phyloP scores from a whole-genome alignment of 805 yeast genomes.

The Suhomyces xylopsoci region DNA sequence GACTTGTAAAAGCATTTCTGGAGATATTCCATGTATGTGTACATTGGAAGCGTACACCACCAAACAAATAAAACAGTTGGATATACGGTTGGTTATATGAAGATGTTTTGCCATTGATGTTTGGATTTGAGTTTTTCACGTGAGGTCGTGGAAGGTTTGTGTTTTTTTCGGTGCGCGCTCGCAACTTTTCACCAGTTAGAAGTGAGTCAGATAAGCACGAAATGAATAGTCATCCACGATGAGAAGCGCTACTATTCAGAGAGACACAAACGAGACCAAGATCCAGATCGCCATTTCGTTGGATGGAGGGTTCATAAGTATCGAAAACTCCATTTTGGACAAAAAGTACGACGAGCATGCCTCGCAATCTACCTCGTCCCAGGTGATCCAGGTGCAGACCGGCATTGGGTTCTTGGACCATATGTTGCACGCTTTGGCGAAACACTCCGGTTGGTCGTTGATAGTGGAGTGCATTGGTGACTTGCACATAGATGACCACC shows the following conservation, averaged over 20 bases:
- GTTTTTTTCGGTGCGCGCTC: not conserved
- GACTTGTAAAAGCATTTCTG: slow-evolving; percentile 65
- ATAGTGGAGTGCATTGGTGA: slow-evolving; percentile 91
- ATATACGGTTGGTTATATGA: no score
- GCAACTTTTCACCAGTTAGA: not conserved
- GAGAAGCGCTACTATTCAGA: slow-evolving; percentile 45
- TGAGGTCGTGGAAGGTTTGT: not conserved
- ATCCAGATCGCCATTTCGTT: slow-evolving; percentile 80
- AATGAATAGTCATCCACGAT: not conserved
- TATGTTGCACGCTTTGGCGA: slow-evolving; percentile 95
- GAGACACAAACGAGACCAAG: slow-evolving; percentile 91
- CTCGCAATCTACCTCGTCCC: slow-evolving; percentile 64
- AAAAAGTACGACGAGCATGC: slow-evolving; percentile 49
- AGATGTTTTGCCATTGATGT: not conserved
- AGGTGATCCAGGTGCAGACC: slow-evolving; percentile 75
- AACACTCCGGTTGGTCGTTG: slow-evolving; percentile 95
- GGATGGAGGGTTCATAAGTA: slow-evolving; percentile 76
- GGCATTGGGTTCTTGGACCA: slow-evolving; percentile 96
- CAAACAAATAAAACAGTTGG: no score
- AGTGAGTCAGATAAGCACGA: not conserved
- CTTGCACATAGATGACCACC: slow-evolving; percentile 95
- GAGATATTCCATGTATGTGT: slow-evolving; percentile 83
- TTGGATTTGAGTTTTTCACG: not conserved
- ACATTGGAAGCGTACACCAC: slow-evolving; percentile 42
- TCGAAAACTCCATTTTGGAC: slow-evolving; percentile 58